A percentile compares a stretch with the other conserved stretches of the same genome.
Evolutionary conservation across 2,329 filamentous ascomycete species (phyloP).

Genomic region (Penicillium glabrum): DNA sequence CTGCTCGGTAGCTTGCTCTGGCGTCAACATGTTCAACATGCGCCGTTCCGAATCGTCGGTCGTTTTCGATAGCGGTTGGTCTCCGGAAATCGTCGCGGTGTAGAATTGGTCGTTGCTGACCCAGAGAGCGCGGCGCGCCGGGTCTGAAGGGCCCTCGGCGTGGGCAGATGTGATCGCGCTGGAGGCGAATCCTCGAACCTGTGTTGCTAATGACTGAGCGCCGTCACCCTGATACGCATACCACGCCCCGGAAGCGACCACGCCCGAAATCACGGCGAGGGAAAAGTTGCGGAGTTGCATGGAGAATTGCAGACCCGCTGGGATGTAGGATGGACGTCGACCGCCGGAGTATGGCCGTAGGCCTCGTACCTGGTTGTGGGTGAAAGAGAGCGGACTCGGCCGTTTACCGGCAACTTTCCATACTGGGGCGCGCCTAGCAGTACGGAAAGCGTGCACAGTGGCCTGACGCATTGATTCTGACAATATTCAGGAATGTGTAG

Average conservation of each 20-base stretch:
- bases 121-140: constrained; percentile 67
- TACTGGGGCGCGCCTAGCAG: constrained; percentile 46
- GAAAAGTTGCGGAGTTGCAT: constrained; percentile 53
- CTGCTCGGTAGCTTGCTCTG: constrained; percentile 89
- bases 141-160: constrained; percentile 52
- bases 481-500: constrained; percentile 2
- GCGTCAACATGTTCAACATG: constrained; percentile 93
- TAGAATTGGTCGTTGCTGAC: constrained; percentile 90
- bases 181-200: constrained; percentile 25
- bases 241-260: constrained; percentile 51
- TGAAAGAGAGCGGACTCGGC: constrained; percentile 36
- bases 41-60: constrained; percentile 80
- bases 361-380: constrained; percentile 38
- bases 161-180: constrained; percentile 26
- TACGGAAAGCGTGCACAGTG: constrained; percentile 47
- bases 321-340: constrained; percentile 34
- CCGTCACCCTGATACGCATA: constrained; percentile 47
- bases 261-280: constrained; percentile 47
- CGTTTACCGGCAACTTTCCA: constrained; percentile 43
- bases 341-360: constrained; percentile 36
- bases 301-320: constrained; percentile 42
- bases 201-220: constrained; percentile 25
- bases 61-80: constrained; percentile 84
- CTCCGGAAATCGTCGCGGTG: constrained; percentile 79
- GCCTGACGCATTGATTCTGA: constrained; percentile 49